phyloP scores from a whole-genome alignment of 2,329 filamentous ascomycete genomes.

The Diaporthe ilicicola region DNA sequence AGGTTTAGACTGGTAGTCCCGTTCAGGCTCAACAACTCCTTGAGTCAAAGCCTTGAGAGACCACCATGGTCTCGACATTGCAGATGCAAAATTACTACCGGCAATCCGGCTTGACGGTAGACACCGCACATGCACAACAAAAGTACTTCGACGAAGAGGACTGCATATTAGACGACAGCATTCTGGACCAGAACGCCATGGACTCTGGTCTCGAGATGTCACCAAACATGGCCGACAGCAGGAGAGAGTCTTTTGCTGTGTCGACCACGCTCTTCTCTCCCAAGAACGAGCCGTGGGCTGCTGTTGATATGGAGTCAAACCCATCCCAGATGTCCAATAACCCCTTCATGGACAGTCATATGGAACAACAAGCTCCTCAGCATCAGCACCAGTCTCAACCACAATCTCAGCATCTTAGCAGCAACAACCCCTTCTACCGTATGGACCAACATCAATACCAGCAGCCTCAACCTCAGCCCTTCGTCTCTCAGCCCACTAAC shows the following conservation, averaged over 20 bases:
- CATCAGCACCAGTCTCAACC: conserved; percentile 17
- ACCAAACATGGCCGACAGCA: conserved; percentile 68
- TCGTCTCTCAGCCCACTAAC: conserved; percentile 50
- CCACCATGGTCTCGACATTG: conserved; percentile 60
- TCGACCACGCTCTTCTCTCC: conserved; percentile 68
- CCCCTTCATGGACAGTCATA: conserved; percentile 59
- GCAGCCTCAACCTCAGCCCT: conserved; percentile 46
- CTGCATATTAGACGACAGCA: conserved; percentile 67
- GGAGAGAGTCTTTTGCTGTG: conserved; percentile 70
- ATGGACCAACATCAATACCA: conserved; percentile 59
- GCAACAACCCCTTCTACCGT: conserved; percentile 74
- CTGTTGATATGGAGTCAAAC: conserved; percentile 66
- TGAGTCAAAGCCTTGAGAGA: conserved; percentile 27
- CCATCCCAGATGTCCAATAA: conserved; percentile 67
- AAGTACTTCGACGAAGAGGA: conserved; percentile 70
- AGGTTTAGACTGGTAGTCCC: conserved; percentile 17
- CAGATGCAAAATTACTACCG: conserved; percentile 62
- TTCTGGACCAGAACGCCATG: conserved; percentile 66
- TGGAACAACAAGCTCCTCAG: conserved; percentile 46
- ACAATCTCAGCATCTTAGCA: conserved; percentile 42
- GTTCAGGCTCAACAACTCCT: background rate
- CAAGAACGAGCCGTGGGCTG: conserved; percentile 71
- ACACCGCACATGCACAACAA: conserved; percentile 58
- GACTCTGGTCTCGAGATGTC: conserved; percentile 72
- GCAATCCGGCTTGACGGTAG: conserved; percentile 59